These are phyloP conservation scores for Apiotrichum akiyoshidainum DNA, from an alignment of 1,284 basidiomycete species.

Conservation along the genomic window DNA sequence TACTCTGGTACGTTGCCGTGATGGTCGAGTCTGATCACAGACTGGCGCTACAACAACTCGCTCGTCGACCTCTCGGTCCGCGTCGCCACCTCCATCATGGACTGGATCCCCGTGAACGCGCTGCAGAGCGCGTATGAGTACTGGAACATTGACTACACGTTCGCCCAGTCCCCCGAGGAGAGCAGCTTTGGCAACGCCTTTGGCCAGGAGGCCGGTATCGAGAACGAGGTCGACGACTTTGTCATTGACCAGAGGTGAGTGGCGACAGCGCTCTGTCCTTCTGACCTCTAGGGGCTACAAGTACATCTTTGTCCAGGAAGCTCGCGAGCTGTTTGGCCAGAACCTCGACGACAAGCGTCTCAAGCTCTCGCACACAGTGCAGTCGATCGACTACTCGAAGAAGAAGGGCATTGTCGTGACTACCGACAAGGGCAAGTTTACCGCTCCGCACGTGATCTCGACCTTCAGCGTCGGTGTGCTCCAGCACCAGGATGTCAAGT, in stretches of 20 bases:
- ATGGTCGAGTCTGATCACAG: conserved; percentile 2
- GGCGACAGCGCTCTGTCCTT: neutral
- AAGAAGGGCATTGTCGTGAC: conserved; percentile 52
- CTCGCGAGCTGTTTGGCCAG: conserved; percentile 60
- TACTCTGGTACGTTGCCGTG: conserved; percentile 17
- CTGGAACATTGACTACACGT: conserved; percentile 28
- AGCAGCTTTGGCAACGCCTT: conserved; percentile 26
- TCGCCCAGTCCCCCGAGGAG: conserved; percentile 23
- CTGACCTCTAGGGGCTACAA: conserved; percentile 55
- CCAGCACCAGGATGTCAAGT: conserved; percentile 61
- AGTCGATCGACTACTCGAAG: conserved; percentile 55
- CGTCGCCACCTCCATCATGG: conserved; percentile 26
- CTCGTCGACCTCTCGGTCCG: conserved; percentile 24
- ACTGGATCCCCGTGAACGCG: conserved; percentile 23
- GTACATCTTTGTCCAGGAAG: conserved; percentile 60
- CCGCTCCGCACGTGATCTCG: conserved; percentile 59
- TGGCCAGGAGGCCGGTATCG: conserved; percentile 23
- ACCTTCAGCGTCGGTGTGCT: conserved; percentile 61
- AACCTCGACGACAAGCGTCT: conserved; percentile 56
- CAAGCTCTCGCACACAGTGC: conserved; percentile 58
- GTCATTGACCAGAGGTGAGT: conserved; percentile 25
- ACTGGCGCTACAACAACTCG: conserved; percentile 21
- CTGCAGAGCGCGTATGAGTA: conserved; percentile 26
- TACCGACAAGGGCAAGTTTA: conserved; percentile 53
- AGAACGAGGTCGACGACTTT: conserved; percentile 21